Evolutionary conservation across 805 yeast species (phyloP).

Genomic region (Metahyphopichia silvanorum): DNA sequence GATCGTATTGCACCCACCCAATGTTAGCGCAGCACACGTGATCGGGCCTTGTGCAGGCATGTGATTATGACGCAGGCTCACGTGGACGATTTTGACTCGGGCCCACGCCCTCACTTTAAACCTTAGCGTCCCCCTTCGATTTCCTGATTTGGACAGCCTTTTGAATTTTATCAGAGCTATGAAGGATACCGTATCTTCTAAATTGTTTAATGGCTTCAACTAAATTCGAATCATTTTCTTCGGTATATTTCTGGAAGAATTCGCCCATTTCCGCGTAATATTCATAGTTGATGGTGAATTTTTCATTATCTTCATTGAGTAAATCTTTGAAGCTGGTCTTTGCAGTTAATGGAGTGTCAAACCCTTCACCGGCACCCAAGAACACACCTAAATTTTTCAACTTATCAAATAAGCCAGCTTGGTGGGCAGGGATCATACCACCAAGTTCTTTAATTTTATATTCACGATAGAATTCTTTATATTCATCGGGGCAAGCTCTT

Average conservation of each 20-base stretch:
- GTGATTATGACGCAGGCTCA: no score
- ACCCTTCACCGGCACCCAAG: conserved; percentile 83
- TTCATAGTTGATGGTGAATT: conserved; percentile 55
- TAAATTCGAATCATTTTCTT: conserved; percentile 39
- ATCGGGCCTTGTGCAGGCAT: no score
- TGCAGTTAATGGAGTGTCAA: conserved; percentile 50
- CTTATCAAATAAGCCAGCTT: conserved; percentile 61
- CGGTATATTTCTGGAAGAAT: conserved; percentile 39
- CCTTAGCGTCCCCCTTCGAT: conserved; percentile 18
- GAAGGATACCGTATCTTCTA: conserved; percentile 64
- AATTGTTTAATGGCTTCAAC: conserved; percentile 52
- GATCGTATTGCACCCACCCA: no score
- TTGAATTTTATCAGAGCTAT: conserved; percentile 39
- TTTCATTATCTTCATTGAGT: conserved; percentile 28
- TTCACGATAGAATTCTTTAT: conserved; percentile 66
- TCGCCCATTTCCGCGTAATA: conserved; percentile 52
- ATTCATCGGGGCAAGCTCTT: conserved; percentile 66
- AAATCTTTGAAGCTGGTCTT: conserved; percentile 36
- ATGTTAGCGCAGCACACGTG: no score
- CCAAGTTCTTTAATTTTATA: conserved; percentile 64
- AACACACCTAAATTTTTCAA: conserved; percentile 58
- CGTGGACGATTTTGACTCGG: no score
- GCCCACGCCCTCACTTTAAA: conserved; percentile 1
- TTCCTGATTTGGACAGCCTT: conserved; percentile 40
- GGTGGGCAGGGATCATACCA: conserved; percentile 72